phyloP scores from a whole-genome alignment of 225 moss, liverwort and hornwort genomes.

The Polytrichum commune region DNA sequence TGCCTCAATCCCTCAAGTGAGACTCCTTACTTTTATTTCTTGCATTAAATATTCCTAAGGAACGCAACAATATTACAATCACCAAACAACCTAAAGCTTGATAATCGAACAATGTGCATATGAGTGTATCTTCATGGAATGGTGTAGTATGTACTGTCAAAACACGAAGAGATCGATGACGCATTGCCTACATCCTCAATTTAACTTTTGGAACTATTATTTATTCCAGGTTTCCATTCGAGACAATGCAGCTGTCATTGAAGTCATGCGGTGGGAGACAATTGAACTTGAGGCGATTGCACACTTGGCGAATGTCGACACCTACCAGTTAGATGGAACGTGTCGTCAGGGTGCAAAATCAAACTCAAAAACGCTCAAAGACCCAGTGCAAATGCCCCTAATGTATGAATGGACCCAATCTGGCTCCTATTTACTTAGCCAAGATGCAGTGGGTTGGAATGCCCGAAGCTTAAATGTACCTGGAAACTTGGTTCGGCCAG shows the following conservation, averaged over 20 bases:
- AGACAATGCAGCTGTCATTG: slow-evolving; percentile 8
- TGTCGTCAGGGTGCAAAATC: slow-evolving; percentile 16
- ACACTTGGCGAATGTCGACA: slow-evolving; percentile 21
- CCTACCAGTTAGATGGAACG: slow-evolving; percentile 32
- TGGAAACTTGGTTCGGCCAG: slow-evolving; percentile 32
- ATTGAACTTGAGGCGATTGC: slow-evolving; percentile 49
- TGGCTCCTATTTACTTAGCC: slow-evolving; percentile 20
- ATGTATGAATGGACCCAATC: slow-evolving; percentile 37
- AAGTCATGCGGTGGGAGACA: slow-evolving; percentile 40
- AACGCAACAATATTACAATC: too few species aligned
- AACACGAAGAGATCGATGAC: too few species aligned
- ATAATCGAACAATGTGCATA: too few species aligned
- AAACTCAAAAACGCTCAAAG: slow-evolving; percentile 13
- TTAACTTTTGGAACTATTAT: too few species aligned
- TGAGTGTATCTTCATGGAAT: too few species aligned
- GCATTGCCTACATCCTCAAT: too few species aligned
- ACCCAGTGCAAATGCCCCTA: slow-evolving; percentile 18
- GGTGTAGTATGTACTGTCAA: too few species aligned
- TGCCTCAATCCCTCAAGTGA: slow-evolving; percentile 25
- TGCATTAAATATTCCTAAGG: too few species aligned
- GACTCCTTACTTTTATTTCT: neutral
- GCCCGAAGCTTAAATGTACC: slow-evolving; percentile 38
- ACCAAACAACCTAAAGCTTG: too few species aligned
- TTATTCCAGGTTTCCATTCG: slow-evolving; percentile 22
- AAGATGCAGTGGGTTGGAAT: slow-evolving; percentile 29